Base-by-base conservation (phyloP, 345 rosid genomes). In the Citrus reticulata region DNA sequence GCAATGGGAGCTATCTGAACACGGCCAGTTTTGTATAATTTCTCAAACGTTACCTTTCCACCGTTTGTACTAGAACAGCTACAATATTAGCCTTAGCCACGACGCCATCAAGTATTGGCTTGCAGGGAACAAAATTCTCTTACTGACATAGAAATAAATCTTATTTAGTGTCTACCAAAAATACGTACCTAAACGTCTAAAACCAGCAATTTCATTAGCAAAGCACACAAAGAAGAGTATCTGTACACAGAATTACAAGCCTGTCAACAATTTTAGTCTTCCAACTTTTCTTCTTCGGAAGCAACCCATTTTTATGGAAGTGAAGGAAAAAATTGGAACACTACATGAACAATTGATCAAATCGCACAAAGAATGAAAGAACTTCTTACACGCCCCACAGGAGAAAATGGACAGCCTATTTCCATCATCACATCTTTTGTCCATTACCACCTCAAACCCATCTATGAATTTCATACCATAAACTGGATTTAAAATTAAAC, bases 231-330 rank as follows among this genome's bases (percentile, higher is more conserved):
- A 40, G 55, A 78, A 75, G 34, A 25, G 73, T 67, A 69, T 63
- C 76, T 81, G 57, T 84, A 81, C 86, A 84, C 64, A 84, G 57
- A 76, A 54, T 71, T 72, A 69, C 78, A 79, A 30, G 64, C 70
- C 69, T 20, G 60, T 58, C 16, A 25, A 64, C 76, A 68, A 37
- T 77, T 64, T 84, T 67, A 30, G 8, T 49, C 67, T 77, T 66
- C 55, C 77, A 51, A 54, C 25, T 37, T 74, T 71, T 29, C 30
- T 25, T 35, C 42, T 51, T 51, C 11, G 9, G 24, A 35, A 7
- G 24, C 74, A 65, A 32, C 51, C 65, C 39, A 27, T 24, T 54
- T 54, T 54, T 16, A 5, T 54, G 58, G 7, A 54, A 54, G 58
- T 17, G 58, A 54, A 8, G 22, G 17, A 11, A 17, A 54, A 54